Evolutionary conservation across 1,284 basidiomycete species (phyloP).

Genomic region (Cystobasidiaceae sp.): DNA sequence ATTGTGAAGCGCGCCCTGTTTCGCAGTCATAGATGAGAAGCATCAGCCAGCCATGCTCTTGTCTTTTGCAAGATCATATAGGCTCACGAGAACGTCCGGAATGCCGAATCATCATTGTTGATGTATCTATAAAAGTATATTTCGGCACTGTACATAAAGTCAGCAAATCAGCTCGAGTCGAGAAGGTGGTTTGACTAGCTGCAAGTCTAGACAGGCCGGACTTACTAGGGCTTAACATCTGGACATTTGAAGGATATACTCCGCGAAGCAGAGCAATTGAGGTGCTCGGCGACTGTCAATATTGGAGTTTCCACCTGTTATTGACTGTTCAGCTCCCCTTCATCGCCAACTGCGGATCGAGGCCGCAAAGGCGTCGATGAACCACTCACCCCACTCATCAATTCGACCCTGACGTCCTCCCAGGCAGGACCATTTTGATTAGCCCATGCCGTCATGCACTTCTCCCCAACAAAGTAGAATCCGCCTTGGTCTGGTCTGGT

Average conservation of each 20-base stretch:
- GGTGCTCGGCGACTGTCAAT: neutral
- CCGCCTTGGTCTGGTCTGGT: neutral
- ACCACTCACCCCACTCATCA: constrained; percentile 9
- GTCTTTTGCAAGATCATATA: too few relatives aligned
- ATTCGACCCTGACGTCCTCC: neutral
- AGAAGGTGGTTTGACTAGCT: too few relatives aligned
- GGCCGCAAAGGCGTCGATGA: neutral
- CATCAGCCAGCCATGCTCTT: too few relatives aligned
- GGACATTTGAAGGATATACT: neutral
- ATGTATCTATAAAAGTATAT: constrained; percentile 9
- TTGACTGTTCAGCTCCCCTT: neutral
- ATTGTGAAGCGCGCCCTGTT: constrained; percentile 3
- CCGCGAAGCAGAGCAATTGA: neutral
- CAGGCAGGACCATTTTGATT: neutral
- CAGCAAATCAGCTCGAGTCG: too few relatives aligned
- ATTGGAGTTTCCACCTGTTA: neutral
- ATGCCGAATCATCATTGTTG: constrained; percentile 3
- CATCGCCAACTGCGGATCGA: constrained; percentile 52
- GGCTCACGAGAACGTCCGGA: neutral
- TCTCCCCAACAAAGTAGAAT: constrained; percentile 1
- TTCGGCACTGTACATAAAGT: neutral
- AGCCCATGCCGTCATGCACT: neutral
- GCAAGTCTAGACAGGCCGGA: neutral
- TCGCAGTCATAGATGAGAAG: neutral
- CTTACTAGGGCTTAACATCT: constrained; percentile 10